Evolutionary conservation across 306 rosid genomes (phyloP).

Genomic region (Amphicarpaea edgeworthii): DNA sequence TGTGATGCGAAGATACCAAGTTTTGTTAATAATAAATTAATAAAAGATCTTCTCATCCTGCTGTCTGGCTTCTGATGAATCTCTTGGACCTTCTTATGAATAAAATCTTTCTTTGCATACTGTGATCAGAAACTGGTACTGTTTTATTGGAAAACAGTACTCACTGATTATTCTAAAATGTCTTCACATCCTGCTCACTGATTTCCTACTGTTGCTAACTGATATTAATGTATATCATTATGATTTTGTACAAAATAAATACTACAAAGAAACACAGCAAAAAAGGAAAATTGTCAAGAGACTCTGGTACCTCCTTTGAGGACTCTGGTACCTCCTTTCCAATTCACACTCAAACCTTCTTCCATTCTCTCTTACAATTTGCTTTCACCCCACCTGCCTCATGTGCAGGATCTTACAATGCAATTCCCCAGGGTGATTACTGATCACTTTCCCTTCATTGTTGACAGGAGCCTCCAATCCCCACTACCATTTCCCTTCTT

Average conservation of each 20-base stretch:
- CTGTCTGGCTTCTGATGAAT: background rate
- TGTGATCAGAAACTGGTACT: background rate
- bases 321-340: background rate
- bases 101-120: too few species aligned
- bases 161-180: background rate
- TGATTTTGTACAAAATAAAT: constrained; percentile 1
- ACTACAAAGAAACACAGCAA: constrained; percentile 5
- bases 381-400: background rate
- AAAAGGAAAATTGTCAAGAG: background rate
- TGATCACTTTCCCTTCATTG: constrained; percentile 1
- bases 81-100: too few species aligned
- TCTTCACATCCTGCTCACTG: background rate
- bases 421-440: background rate
- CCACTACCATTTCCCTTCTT: background rate
- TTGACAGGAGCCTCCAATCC: background rate
- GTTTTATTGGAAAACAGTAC: background rate
- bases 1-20: constrained; percentile 24
- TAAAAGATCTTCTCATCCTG: background rate
- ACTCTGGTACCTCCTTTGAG: background rate
- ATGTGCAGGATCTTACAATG: background rate
- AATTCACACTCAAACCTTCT: background rate
- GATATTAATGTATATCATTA: constrained; percentile 2
- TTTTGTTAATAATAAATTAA: constrained; percentile 1
- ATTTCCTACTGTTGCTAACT: background rate
- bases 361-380: background rate